Evolutionary conservation across 805 yeast species (phyloP), one percentile per base, ranked within the genome.

Genomic region (Candida montana): DNA sequence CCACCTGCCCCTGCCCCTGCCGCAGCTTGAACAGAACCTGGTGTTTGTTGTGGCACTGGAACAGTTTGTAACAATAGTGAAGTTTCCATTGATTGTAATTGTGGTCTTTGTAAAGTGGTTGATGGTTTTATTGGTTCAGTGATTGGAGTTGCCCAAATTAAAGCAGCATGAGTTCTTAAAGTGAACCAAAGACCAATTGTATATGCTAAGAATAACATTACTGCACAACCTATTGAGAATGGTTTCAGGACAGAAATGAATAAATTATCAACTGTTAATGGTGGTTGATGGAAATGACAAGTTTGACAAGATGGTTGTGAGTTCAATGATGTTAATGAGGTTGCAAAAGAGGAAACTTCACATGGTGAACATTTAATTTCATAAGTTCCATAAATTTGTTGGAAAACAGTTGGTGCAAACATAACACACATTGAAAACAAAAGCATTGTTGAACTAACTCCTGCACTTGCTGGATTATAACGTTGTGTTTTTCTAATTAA

Each of bases 371-470:
- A 93, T 41, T 71, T 69, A 28, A 89, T 72, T 52, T 83, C 87
- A 55, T 88, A 87, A 7, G 85, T 75, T 0, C 98, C 99, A 59
- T 87, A 91, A 35, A 93, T 81, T 59, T 87, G 93, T 57, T 86
- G 86, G 53, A 93, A 77, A 26, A 89, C 70, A 0, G 98, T 87
- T 5, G 99, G 99, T 0, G 95, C 84, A 63, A 93, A 79, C 79
- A 90, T 88, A 3, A 86, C 93, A 37, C 89, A 77, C 65, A 88
- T 77, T 3, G 97, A 95, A 67, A 83, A 93, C 40, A 93, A 69
- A 39, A 93, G 69, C 96, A 93, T 87, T 3, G 99, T 93, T 0
- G 96, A 89, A 5, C 95, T 86, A 2, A 93, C 99, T 47, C 98
- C 96, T 0, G 99, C 98, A 42, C 95, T 83, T 33, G 91, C 79